Conservation (phyloP, 2,329 filamentous ascomycete genomes). For the Pyrenochaeta sp. region DNA sequence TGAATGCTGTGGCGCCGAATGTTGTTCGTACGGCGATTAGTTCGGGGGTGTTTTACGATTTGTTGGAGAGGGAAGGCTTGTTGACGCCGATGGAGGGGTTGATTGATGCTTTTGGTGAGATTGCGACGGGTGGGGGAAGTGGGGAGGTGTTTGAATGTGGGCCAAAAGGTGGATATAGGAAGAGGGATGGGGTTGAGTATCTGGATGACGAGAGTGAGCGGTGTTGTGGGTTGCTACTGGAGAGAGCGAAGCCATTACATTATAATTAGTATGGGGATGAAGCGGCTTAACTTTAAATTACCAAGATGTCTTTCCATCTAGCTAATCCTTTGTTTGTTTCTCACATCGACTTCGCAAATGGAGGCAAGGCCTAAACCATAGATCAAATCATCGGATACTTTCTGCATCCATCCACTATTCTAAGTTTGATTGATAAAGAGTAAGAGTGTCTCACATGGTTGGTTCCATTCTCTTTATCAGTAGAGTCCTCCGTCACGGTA, state of each 20-base stretch:
- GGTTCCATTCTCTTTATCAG: too few relatives aligned
- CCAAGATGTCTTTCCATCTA: too few relatives aligned
- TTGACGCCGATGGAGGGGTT: constrained; percentile 52
- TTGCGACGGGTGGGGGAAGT: constrained; percentile 45
- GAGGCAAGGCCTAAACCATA: too few relatives aligned
- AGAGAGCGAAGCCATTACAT: constrained; percentile 13
- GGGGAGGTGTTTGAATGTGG: constrained; percentile 55
- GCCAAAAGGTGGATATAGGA: constrained; percentile 44
- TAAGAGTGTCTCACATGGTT: too few relatives aligned
- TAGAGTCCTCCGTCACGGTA: too few relatives aligned
- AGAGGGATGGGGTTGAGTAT: constrained; percentile 38
- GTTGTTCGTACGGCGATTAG: constrained; percentile 54
- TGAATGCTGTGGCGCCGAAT: constrained; percentile 55
- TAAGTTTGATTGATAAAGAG: too few relatives aligned
- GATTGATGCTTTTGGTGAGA: constrained; percentile 51
- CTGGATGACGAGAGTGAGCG: constrained; percentile 40
- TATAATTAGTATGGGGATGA: too few relatives aligned
- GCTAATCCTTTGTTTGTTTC: too few relatives aligned
- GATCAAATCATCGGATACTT: too few relatives aligned
- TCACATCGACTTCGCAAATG: too few relatives aligned
- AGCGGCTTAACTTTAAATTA: too few relatives aligned
- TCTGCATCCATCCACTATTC: too few relatives aligned
- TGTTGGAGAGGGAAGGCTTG: constrained; percentile 42
- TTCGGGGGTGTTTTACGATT: constrained; percentile 49
- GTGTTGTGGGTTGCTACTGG: constrained; percentile 17